Evolutionary conservation across 2,329 filamentous ascomycete species (phyloP).

Genomic region (Hymenoscyphus scutula): DNA sequence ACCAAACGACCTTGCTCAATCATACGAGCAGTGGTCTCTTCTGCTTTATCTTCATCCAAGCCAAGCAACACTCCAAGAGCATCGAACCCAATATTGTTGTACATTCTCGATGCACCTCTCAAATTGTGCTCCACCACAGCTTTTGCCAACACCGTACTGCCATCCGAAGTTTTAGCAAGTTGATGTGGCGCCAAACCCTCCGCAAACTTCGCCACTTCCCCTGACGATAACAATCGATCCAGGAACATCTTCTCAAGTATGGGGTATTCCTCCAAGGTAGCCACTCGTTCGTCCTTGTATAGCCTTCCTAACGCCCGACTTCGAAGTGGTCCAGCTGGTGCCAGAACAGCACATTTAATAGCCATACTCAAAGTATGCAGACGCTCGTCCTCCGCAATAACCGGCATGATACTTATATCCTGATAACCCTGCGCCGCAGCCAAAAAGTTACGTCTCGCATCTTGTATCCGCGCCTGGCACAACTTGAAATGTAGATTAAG

Average conservation of each 20-base stretch:
- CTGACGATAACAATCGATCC: conserved; percentile 74
- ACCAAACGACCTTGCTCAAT: conserved; percentile 88
- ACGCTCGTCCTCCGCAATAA: conserved; percentile 83
- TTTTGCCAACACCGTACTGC: conserved; percentile 86
- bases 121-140: conserved; percentile 97
- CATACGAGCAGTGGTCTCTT: conserved; percentile 91
- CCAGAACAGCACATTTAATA: conserved; percentile 88
- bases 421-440: conserved; percentile 87
- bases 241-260: conserved; percentile 98
- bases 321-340: conserved; percentile 82
- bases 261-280: conserved; percentile 71
- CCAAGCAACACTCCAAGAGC: conserved; percentile 75
- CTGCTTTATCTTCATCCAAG: conserved; percentile 75
- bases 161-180: conserved; percentile 83
- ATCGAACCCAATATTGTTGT: conserved; percentile 73
- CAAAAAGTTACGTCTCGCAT: conserved; percentile 85
- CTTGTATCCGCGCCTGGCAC: conserved; percentile 87
- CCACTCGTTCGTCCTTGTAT: conserved; percentile 88
- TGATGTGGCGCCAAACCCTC: conserved; percentile 81
- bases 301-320: conserved; percentile 77
- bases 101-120: conserved; percentile 76
- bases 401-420: conserved; percentile 72
- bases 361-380: conserved; percentile 81
- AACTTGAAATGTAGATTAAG: conserved; percentile 83
- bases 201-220: conserved; percentile 86